Percentiles rank a stretch among this genome's conserved stretches.
Conservation (phyloP, 768 basidiomycete genomes). For the Phaffia tasmanica region DNA sequence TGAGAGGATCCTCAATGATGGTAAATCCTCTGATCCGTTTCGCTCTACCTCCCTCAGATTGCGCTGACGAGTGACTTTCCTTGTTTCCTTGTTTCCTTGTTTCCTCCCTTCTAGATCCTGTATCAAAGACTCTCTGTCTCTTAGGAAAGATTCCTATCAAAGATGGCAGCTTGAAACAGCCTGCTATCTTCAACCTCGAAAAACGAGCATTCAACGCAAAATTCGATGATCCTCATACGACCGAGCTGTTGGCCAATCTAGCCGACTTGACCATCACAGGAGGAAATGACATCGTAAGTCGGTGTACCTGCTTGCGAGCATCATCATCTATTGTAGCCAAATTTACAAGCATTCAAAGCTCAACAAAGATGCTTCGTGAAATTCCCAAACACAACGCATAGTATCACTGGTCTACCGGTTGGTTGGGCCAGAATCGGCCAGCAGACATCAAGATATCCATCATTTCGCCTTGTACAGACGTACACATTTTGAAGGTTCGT, state of each 20-base stretch:
- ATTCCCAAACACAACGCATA: constrained; percentile 34
- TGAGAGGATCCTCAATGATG: constrained; percentile 38
- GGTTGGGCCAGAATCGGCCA: constrained; percentile 43
- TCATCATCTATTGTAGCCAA: not conserved
- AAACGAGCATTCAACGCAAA: constrained; percentile 36
- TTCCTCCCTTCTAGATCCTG: constrained; percentile 43
- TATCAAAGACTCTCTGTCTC: constrained; percentile 52
- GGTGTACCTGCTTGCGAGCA: not conserved
- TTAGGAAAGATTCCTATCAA: constrained; percentile 54
- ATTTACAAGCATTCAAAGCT: too few species aligned
- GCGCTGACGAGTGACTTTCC: not conserved
- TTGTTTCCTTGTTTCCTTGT: not conserved
- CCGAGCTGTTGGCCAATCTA: constrained; percentile 40
- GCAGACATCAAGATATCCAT: constrained; percentile 67
- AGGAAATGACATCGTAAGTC: constrained; percentile 57
- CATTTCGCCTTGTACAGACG: constrained; percentile 78
- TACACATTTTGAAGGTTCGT: constrained; percentile 69
- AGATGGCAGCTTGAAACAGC: constrained; percentile 3
- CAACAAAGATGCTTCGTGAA: not conserved
- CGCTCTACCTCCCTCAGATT: constrained; percentile 47
- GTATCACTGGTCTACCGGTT: constrained; percentile 75
- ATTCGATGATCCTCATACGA: constrained; percentile 69
- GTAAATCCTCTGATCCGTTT: constrained; percentile 24
- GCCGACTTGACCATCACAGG: constrained; percentile 44
- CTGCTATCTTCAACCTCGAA: constrained; percentile 30